Conservation (phyloP, 2,329 filamentous ascomycete genomes). For the Rutstroemia sp. region DNA sequence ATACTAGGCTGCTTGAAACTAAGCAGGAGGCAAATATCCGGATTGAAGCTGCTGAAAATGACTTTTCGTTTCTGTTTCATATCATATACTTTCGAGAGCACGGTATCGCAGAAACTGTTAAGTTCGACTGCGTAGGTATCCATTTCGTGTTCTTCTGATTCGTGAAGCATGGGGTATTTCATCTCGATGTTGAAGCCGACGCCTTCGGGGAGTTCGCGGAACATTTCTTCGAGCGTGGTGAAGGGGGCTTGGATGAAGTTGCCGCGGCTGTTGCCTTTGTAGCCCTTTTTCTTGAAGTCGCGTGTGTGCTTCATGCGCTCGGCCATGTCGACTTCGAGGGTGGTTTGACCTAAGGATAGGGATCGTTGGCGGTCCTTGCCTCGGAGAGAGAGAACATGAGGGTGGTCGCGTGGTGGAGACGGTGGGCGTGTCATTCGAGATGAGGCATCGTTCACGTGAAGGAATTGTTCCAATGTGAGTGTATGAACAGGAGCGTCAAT, state of each 20-base stretch:
- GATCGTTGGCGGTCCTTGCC: constrained; percentile 29
- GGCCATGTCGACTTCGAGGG: constrained; percentile 34
- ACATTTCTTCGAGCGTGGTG: constrained; percentile 89
- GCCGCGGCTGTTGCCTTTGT: constrained; percentile 89
- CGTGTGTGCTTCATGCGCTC: constrained; percentile 97
- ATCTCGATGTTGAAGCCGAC: constrained; percentile 98
- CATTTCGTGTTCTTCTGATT: constrained; percentile 93
- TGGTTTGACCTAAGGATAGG: constrained; percentile 26
- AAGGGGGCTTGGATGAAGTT: constrained; percentile 95
- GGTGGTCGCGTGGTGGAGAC: constrained; percentile 34
- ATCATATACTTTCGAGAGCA: constrained; percentile 85
- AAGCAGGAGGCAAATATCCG: constrained; percentile 87
- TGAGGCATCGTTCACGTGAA: constrained; percentile 60
- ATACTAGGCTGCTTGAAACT: constrained; percentile 97
- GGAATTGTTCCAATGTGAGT: constrained; percentile 88
- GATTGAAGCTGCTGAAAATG: constrained; percentile 96
- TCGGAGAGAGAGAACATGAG: constrained; percentile 17
- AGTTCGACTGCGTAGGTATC: constrained; percentile 92
- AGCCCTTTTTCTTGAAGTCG: constrained; percentile 90
- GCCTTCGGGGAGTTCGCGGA: constrained; percentile 70
- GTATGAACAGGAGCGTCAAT: constrained; percentile 96
- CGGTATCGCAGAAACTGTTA: constrained; percentile 93
- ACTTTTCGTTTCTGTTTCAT: constrained; percentile 76
- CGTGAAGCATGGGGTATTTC: constrained; percentile 98
- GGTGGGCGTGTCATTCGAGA: constrained; percentile 39